Evolutionary conservation across 2,329 filamentous ascomycete genomes (phyloP).

Genomic region (Colletotrichum tabaci): DNA sequence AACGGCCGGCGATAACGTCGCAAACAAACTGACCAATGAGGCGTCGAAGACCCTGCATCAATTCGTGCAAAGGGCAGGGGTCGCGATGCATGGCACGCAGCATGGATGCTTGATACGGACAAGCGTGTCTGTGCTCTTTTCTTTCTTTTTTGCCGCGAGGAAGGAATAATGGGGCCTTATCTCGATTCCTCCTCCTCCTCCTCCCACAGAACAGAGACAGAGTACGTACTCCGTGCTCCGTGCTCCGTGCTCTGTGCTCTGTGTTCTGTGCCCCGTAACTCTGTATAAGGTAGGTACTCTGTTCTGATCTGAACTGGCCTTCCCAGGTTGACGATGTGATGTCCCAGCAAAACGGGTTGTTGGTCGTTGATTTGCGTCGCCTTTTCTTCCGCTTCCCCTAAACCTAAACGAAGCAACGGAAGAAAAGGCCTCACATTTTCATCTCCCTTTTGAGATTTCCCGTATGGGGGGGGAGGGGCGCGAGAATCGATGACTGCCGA

Average conservation of each 20-base stretch:
- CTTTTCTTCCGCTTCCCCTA: background rate
- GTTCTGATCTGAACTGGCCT: too few species aligned
- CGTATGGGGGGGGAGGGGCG: background rate
- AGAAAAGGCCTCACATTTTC: slow-evolving; percentile 1
- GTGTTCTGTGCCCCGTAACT: background rate
- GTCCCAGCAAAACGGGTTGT: slow-evolving; percentile 21
- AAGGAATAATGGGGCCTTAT: slow-evolving; percentile 21
- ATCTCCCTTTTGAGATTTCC: background rate
- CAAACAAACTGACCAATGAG: slow-evolving; percentile 14
- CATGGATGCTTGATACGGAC: slow-evolving; percentile 17
- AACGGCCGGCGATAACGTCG: slow-evolving; percentile 19
- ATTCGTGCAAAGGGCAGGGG: slow-evolving; percentile 33
- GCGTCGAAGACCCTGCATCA: slow-evolving; percentile 31
- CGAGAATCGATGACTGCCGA: slow-evolving; percentile 20
- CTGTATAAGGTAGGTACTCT: background rate
- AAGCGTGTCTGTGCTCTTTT: slow-evolving; percentile 34
- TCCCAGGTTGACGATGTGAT: background rate
- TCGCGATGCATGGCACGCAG: slow-evolving; percentile 33
- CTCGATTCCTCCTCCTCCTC: slow-evolving; percentile 35
- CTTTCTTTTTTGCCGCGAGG: background rate
- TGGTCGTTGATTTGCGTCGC: background rate
- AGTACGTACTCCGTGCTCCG: background rate
- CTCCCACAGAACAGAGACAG: background rate
- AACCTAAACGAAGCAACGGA: background rate
- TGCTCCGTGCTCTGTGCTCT: background rate